Conservation (phyloP, 2,329 filamentous ascomycete species). For the Sporothrix variecibatus region DNA sequence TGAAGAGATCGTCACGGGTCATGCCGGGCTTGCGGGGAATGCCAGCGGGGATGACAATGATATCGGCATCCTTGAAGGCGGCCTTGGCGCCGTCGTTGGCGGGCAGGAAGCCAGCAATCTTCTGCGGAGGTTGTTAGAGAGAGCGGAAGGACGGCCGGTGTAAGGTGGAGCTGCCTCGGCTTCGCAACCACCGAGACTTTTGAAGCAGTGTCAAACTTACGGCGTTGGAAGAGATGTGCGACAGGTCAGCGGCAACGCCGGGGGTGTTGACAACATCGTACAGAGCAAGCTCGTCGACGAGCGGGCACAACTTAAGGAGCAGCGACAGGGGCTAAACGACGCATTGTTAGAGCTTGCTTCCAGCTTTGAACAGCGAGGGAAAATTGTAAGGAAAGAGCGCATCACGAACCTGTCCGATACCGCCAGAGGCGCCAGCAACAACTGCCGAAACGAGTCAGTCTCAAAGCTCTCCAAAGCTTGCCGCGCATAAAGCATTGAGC, state of each 20-base stretch:
- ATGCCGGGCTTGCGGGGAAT: constrained; percentile 99
- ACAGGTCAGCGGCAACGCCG: constrained; percentile 93
- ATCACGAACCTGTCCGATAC: constrained; percentile 86
- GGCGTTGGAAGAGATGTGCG: constrained; percentile 91
- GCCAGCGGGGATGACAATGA: constrained; percentile 95
- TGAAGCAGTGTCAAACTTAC: constrained; percentile 46
- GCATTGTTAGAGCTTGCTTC: constrained; percentile 10
- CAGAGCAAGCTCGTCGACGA: constrained; percentile 88
- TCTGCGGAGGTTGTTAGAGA: constrained; percentile 50
- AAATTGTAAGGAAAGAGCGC: not conserved
- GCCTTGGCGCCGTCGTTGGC: constrained; percentile 81
- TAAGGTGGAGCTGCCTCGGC: constrained; percentile 15
- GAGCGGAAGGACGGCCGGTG: not conserved
- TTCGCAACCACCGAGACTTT: not conserved
- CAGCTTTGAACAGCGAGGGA: not conserved
- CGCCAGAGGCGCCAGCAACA: constrained; percentile 95
- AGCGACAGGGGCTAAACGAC: constrained; percentile 88
- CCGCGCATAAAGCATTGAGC: not conserved
- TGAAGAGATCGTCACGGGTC: constrained; percentile 99
- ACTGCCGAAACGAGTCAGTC: constrained; percentile 45
- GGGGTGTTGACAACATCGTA: constrained; percentile 99
- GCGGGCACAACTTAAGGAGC: constrained; percentile 85
- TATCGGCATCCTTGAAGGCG: constrained; percentile 89
- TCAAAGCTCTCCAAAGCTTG: not conserved
- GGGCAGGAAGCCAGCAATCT: constrained; percentile 85